Conservation (phyloP, 768 basidiomycete species). For the Naganishia vishniacii region DNA sequence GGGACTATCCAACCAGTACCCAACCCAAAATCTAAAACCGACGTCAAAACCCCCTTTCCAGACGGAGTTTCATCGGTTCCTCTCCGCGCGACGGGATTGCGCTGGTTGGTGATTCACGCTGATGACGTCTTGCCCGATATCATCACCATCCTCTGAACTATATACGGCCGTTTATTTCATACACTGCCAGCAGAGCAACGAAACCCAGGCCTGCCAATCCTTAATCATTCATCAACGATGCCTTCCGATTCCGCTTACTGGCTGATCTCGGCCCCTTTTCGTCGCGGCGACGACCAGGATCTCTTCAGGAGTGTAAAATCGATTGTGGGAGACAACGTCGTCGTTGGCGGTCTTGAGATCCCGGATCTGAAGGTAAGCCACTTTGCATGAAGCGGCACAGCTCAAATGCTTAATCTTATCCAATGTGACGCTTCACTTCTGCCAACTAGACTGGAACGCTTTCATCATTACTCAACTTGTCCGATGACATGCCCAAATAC, state of each 20-base stretch:
- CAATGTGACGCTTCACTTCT: background rate
- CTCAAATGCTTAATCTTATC: too few species aligned
- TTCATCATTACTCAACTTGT: conserved; percentile 76
- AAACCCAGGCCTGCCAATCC: background rate
- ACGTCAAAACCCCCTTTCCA: too few species aligned
- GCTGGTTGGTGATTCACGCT: background rate
- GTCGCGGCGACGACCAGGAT: conserved; percentile 76
- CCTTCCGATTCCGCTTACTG: conserved; percentile 94
- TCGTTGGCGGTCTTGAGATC: conserved; percentile 63
- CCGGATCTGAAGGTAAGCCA: conserved; percentile 80
- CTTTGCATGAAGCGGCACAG: background rate
- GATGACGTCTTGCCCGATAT: conserved; percentile 4
- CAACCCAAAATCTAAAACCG: too few species aligned
- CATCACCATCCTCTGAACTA: background rate
- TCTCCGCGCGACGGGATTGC: too few species aligned
- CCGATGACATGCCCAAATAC: conserved; percentile 87
- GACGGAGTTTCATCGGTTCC: too few species aligned
- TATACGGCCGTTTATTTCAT: background rate
- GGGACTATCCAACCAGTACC: too few species aligned
- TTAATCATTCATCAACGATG: conserved; percentile 53
- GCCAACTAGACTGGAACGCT: conserved; percentile 78
- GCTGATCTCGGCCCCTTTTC: conserved; percentile 73
- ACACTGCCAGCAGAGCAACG: background rate
- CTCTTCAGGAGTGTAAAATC: conserved; percentile 62
- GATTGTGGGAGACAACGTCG: conserved; percentile 53